Evolutionary conservation across 495 filamentous ascomycete species (phyloP).

Genomic region (Echria macrotheca): DNA sequence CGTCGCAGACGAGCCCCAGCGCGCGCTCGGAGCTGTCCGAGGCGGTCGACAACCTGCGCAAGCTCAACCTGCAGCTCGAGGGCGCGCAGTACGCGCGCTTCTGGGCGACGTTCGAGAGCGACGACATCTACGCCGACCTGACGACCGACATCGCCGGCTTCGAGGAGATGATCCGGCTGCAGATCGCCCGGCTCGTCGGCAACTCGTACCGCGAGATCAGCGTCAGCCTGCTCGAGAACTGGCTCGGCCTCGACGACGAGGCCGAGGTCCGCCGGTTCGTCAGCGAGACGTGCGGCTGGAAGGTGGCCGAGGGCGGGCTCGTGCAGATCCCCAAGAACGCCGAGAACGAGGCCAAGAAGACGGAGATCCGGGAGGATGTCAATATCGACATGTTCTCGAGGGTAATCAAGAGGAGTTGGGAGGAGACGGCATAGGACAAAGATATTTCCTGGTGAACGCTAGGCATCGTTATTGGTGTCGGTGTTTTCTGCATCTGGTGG

Average conservation of each 20-base stretch:
- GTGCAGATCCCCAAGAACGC: slow-evolving; percentile 81
- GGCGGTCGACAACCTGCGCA: slow-evolving; percentile 82
- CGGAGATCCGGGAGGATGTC: slow-evolving; percentile 92
- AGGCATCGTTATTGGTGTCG: slow-evolving; percentile 6
- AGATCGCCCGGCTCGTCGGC: slow-evolving; percentile 83
- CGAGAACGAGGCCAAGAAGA: slow-evolving; percentile 97
- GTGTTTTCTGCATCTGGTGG: slow-evolving; percentile 25
- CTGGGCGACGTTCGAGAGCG: slow-evolving; percentile 87
- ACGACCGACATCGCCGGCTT: slow-evolving; percentile 92
- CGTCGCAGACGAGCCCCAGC: slow-evolving; percentile 35
- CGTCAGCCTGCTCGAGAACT: slow-evolving; percentile 70
- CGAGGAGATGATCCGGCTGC: slow-evolving; percentile 89
- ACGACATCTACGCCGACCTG: slow-evolving; percentile 94
- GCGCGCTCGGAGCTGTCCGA: slow-evolving; percentile 61
- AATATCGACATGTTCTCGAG: slow-evolving; percentile 83
- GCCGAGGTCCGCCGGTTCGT: slow-evolving; percentile 75
- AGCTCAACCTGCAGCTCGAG: slow-evolving; percentile 78
- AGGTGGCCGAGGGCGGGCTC: slow-evolving; percentile 48
- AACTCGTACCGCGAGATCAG: slow-evolving; percentile 84
- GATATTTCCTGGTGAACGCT: slow-evolving; percentile 6
- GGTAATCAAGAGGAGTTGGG: slow-evolving; percentile 81
- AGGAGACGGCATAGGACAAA: slow-evolving; percentile 66
- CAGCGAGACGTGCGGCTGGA: slow-evolving; percentile 80
- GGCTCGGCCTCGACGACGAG: slow-evolving; percentile 74
- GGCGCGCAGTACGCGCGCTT: slow-evolving; percentile 82